Evolutionary conservation across 108 stramenopile species (phyloP).

Genomic region (Fistulifera pelliculosa): DNA sequence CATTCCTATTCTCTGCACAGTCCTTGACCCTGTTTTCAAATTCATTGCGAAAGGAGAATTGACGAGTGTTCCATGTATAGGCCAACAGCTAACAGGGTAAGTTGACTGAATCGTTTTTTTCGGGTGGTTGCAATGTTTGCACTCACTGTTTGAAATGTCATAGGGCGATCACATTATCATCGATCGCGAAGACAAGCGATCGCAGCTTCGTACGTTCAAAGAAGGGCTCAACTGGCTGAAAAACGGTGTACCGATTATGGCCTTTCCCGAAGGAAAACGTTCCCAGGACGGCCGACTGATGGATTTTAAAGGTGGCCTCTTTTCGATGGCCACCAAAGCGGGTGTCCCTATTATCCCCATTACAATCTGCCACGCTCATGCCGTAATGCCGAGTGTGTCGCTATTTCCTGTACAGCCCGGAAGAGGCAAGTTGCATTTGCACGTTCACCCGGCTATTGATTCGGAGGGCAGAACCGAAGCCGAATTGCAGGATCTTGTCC

Average conservation of each 20-base stretch:
- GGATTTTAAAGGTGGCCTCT: conserved; percentile 78
- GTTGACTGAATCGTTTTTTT: conserved; percentile 17
- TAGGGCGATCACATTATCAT: conserved; percentile 76
- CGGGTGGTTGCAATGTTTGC: background rate
- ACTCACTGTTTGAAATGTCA: background rate
- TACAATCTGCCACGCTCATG: conserved; percentile 59
- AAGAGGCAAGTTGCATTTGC: conserved; percentile 54
- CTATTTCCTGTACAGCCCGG: conserved; percentile 66
- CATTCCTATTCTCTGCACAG: conserved; percentile 68
- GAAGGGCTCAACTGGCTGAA: conserved; percentile 50
- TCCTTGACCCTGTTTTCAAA: conserved; percentile 70
- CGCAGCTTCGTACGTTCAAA: conserved; percentile 69
- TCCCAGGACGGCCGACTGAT: conserved; percentile 62
- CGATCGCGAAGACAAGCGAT: conserved; percentile 59
- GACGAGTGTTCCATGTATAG: conserved; percentile 58
- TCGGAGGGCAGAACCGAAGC: conserved; percentile 50
- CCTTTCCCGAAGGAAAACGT: conserved; percentile 71
- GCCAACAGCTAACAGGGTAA: conserved; percentile 66
- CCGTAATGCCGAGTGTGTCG: conserved; percentile 53
- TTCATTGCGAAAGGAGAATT: conserved; percentile 78
- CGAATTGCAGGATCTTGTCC: conserved; percentile 41
- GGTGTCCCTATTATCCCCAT: conserved; percentile 74
- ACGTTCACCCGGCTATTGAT: conserved; percentile 57
- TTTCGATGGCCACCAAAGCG: conserved; percentile 62
- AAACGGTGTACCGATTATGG: conserved; percentile 69